These are phyloP conservation scores for Nothophaeocryptopus gaeumannii DNA, from an alignment of 2,329 filamentous ascomycete species.

Conservation along the genomic window DNA sequence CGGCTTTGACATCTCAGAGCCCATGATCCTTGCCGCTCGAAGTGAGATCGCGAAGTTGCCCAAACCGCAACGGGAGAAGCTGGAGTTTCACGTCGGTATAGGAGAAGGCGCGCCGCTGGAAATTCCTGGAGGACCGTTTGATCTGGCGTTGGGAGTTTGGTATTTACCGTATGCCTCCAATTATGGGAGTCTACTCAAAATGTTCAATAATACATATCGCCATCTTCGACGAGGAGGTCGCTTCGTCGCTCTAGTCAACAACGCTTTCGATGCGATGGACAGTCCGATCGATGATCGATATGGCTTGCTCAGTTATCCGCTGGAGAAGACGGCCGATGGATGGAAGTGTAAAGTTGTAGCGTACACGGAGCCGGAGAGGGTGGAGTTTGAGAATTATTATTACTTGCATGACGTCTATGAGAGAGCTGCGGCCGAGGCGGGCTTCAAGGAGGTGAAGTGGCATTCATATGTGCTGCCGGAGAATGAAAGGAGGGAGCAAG, in stretches of 20 bases:
- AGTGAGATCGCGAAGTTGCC: background rate
- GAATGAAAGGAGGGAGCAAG: conserved; percentile 9
- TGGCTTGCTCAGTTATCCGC: background rate
- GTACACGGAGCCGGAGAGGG: background rate
- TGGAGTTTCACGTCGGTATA: background rate
- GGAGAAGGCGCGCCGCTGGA: background rate
- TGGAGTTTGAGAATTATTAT: background rate
- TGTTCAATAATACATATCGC: conserved; percentile 7
- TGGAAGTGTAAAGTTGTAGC: conserved; percentile 3
- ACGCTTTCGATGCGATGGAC: conserved; percentile 5
- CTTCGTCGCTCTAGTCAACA: conserved; percentile 2
- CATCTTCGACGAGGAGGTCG: conserved; percentile 9
- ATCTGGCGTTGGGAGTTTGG: conserved; percentile 11
- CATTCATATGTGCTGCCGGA: conserved; percentile 11
- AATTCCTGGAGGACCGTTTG: too few species aligned
- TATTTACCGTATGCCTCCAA: conserved; percentile 3
- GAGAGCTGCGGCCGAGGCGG: conserved; percentile 14
- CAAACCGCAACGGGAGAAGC: background rate
- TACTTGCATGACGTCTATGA: conserved; percentile 6
- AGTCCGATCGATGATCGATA: background rate
- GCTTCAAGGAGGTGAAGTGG: conserved; percentile 12
- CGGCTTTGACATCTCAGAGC: conserved; percentile 7
- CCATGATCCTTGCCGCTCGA: conserved; percentile 8
- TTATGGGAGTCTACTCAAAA: conserved; percentile 5
- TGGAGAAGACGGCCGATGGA: background rate